phyloP scores from a whole-genome alignment of 73 alveolate species.

The Stentor coeruleus region DNA sequence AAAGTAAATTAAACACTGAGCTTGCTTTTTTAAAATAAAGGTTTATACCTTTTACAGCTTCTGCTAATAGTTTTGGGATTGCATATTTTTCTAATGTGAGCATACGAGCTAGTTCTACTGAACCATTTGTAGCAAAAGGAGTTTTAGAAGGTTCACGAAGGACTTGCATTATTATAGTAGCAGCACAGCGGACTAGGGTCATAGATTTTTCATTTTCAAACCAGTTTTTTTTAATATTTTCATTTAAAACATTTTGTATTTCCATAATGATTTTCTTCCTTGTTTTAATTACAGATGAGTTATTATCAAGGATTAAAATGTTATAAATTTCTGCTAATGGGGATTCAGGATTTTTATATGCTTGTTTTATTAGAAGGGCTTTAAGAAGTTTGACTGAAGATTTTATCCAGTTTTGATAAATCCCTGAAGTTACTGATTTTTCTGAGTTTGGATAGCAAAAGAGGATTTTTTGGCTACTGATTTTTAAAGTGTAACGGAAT shows the following conservation, averaged over 20 bases:
- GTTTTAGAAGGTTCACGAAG: conserved; percentile 6
- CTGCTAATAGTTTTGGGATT: not conserved
- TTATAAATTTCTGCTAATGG: not conserved
- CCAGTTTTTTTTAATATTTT: not conserved
- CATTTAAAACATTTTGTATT: not conserved
- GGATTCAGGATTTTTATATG: not conserved
- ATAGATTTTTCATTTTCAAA: conserved; percentile 16
- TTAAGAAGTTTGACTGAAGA: not conserved
- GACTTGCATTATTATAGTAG: conserved; percentile 15
- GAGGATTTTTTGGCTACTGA: not conserved
- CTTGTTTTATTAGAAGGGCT: not conserved
- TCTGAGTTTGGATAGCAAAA: not conserved
- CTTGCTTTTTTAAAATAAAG: not conserved
- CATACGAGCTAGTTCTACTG: conserved; percentile 5
- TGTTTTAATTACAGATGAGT: not conserved
- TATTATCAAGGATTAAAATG: not conserved
- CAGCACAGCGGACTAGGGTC: conserved; percentile 1
- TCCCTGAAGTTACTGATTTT: not conserved
- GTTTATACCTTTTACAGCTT: not conserved
- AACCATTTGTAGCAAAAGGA: not conserved
- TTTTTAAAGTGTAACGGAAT: not conserved
- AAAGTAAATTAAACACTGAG: not conserved
- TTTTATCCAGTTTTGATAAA: conserved; percentile 16
- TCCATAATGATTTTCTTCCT: not conserved
- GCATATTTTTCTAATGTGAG: not conserved